phyloP scores from a whole-genome alignment of 225 moss, liverwort and hornwort species.

The Physcomitrium patens region DNA sequence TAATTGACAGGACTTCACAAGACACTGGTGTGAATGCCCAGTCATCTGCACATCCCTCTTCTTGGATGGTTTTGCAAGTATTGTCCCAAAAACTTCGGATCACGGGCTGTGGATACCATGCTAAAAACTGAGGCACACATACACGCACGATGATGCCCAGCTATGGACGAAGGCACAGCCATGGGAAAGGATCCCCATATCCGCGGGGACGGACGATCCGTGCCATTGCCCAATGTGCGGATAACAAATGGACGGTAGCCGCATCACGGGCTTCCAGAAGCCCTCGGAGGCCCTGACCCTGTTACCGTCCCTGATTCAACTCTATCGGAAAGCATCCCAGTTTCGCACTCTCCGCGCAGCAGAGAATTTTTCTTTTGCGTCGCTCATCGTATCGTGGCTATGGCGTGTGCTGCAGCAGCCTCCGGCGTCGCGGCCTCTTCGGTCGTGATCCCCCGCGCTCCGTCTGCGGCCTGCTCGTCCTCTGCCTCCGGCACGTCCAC shows the following conservation, averaged over 20 bases:
- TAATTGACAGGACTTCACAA: too few relatives aligned
- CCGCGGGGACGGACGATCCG: constrained; percentile 20
- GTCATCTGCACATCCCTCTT: too few relatives aligned
- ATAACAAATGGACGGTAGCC: constrained; percentile 40
- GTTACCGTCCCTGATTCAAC: constrained; percentile 14
- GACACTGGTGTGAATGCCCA: too few relatives aligned
- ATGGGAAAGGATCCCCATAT: constrained; percentile 1
- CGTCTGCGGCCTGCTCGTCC: constrained; percentile 7
- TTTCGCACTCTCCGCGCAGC: neutral
- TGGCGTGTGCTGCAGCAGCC: constrained; percentile 56
- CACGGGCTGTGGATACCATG: too few relatives aligned
- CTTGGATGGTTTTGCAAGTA: too few relatives aligned
- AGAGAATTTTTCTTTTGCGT: neutral
- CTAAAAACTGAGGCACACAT: too few relatives aligned
- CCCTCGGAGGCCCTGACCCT: neutral
- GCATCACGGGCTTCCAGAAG: neutral
- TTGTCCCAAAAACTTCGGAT: too few relatives aligned
- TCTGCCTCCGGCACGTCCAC: constrained; percentile 25
- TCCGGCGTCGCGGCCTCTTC: constrained; percentile 36
- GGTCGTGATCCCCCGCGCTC: constrained; percentile 27
- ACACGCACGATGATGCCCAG: too few relatives aligned
- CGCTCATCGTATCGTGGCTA: constrained; percentile 19
- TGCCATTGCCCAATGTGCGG: constrained; percentile 27
- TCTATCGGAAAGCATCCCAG: neutral
- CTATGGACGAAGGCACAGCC: neutral